Evolutionary conservation across 1,284 basidiomycete genomes (phyloP).

Genomic region (Coniophora puteana): DNA sequence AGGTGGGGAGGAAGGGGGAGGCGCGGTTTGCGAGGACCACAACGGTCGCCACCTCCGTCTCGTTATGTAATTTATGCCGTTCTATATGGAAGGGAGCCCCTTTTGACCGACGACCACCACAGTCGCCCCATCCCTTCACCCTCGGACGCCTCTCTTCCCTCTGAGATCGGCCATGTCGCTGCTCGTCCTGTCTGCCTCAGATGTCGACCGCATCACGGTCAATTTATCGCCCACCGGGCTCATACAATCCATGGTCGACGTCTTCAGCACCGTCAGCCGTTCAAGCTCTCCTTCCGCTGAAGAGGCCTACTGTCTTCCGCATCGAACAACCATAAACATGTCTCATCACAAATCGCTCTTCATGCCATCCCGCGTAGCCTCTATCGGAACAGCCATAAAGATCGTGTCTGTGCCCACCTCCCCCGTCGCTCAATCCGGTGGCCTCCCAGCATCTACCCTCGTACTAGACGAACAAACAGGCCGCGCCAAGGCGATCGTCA

Average conservation of each 20-base stretch:
- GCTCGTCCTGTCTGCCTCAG: constrained; percentile 47
- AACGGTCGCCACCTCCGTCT: too few species aligned
- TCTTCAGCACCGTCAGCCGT: constrained; percentile 43
- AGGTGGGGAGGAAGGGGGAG: too few species aligned
- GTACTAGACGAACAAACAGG: constrained; percentile 73
- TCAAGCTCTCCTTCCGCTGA: constrained; percentile 30
- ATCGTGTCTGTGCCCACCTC: constrained; percentile 63
- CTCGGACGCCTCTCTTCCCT: too few species aligned
- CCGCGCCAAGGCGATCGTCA: constrained; percentile 65
- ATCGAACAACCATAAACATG: constrained; percentile 45
- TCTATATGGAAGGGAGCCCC: too few species aligned
- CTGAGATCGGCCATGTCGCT: too few species aligned
- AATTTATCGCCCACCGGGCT: constrained; percentile 41
- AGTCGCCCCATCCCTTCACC: too few species aligned
- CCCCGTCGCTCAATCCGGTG: constrained; percentile 38
- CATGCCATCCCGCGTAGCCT: constrained; percentile 63
- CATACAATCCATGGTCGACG: constrained; percentile 50
- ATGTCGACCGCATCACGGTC: constrained; percentile 44
- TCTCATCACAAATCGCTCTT: constrained; percentile 55
- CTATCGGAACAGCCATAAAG: constrained; percentile 58
- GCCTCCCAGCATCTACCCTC: constrained; percentile 74
- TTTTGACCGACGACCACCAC: too few species aligned
- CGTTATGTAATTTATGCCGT: too few species aligned
- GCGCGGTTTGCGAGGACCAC: too few species aligned
- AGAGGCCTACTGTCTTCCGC: constrained; percentile 38